Evolutionary conservation across 108 stramenopile genomes (phyloP).

Genomic region (Nitzschia sp.): DNA sequence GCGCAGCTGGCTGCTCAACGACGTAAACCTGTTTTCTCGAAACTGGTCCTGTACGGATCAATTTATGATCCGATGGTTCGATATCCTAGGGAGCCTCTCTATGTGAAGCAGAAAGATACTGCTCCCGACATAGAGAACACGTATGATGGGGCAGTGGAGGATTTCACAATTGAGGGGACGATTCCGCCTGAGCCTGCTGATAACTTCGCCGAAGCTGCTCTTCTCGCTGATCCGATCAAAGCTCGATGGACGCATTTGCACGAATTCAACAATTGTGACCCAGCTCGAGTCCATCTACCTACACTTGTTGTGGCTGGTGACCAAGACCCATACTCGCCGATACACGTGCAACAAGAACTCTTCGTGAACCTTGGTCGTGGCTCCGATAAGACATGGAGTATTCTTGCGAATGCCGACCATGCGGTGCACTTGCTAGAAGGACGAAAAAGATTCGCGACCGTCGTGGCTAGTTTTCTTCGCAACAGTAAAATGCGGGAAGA

Average conservation of each 20-base stretch:
- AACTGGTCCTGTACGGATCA: conserved; percentile 81
- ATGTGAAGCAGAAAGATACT: conserved; percentile 27
- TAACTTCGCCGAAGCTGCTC: conserved; percentile 75
- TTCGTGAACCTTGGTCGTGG: conserved; percentile 71
- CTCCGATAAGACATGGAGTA: conserved; percentile 77
- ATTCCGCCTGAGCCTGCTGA: conserved; percentile 67
- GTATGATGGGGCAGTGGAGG: conserved; percentile 79
- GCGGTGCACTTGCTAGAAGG: conserved; percentile 82
- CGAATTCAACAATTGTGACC: conserved; percentile 90
- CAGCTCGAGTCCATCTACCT: conserved; percentile 71
- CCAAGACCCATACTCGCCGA: conserved; percentile 78
- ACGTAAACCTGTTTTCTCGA: conserved; percentile 43
- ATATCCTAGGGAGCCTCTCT: conserved; percentile 74
- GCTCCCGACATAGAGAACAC: conserved; percentile 47
- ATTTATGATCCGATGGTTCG: conserved; percentile 81
- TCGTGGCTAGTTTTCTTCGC: conserved; percentile 54
- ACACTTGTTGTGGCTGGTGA: conserved; percentile 82
- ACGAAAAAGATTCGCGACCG: conserved; percentile 36
- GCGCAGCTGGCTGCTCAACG: conserved; percentile 83
- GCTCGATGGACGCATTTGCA: conserved; percentile 80
- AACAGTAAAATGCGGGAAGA: conserved; percentile 33
- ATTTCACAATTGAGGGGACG: conserved; percentile 82
- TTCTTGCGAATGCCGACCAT: conserved; percentile 85
- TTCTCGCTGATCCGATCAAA: conserved; percentile 80
- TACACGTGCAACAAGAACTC: conserved; percentile 66